These are phyloP conservation scores for Penicillium roqueforti DNA, from an alignment of 495 filamentous ascomycete species.

Conservation along the genomic window DNA sequence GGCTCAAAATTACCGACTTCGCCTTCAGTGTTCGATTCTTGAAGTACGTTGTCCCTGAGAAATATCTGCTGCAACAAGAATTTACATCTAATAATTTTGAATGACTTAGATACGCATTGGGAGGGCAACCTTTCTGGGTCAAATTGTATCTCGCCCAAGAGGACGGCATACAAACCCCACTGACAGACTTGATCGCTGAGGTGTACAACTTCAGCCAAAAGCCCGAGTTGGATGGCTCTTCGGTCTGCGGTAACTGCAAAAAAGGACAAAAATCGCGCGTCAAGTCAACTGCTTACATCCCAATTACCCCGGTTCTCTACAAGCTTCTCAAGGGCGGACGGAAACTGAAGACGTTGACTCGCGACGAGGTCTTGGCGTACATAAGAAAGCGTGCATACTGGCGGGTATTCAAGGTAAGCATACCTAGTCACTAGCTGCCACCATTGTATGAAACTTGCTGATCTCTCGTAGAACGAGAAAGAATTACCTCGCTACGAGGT, in stretches of 20 bases:
- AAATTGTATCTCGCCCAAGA: slow-evolving; percentile 9
- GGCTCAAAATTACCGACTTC: slow-evolving; percentile 6
- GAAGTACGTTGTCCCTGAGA: not conserved
- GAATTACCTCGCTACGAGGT: slow-evolving; percentile 7
- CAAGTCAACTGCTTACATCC: slow-evolving; percentile 8
- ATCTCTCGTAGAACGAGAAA: not conserved
- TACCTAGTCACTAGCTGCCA: too few relatives aligned
- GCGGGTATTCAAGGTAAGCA: slow-evolving; percentile 8
- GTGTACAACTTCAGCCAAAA: slow-evolving; percentile 12
- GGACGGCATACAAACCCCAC: slow-evolving; percentile 1
- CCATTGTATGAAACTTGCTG: not conserved
- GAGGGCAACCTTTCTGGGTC: slow-evolving; percentile 11
- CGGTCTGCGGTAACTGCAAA: slow-evolving; percentile 5
- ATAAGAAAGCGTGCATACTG: slow-evolving; percentile 6
- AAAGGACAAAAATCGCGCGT: not conserved
- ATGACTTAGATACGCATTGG: slow-evolving; percentile 5
- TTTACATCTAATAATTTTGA: not conserved
- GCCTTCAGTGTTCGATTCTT: slow-evolving; percentile 10
- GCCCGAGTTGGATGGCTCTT: slow-evolving; percentile 3
- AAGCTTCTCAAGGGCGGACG: slow-evolving; percentile 5
- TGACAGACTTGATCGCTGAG: slow-evolving; percentile 8
- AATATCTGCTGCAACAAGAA: not conserved
- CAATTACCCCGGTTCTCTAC: slow-evolving; percentile 5
- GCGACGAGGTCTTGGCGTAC: slow-evolving; percentile 4
- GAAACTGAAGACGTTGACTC: slow-evolving; percentile 1